These are phyloP conservation scores for Kodamaea suecica DNA, from an alignment of 1,139 yeast species.

Conservation along the genomic window DNA sequence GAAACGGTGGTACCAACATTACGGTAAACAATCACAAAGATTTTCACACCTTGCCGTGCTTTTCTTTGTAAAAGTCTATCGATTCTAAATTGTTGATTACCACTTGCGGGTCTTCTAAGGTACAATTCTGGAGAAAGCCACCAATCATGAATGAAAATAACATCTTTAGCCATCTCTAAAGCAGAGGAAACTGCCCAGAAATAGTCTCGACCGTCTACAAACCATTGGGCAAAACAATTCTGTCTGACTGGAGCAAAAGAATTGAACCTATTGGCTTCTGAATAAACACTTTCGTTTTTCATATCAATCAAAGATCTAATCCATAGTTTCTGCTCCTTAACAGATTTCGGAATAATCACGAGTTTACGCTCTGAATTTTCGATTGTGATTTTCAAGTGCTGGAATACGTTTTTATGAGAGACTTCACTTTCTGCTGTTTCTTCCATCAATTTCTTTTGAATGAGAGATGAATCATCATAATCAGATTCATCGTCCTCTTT, in stretches of 20 bases:
- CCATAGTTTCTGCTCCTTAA: slow-evolving; percentile 73
- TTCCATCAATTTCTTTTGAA: slow-evolving; percentile 25
- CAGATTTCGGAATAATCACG: slow-evolving; percentile 70
- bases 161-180: slow-evolving; percentile 89
- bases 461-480: slow-evolving; percentile 40
- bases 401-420: slow-evolving; percentile 29
- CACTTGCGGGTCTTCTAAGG: slow-evolving; percentile 89
- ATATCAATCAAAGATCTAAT: slow-evolving; percentile 66
- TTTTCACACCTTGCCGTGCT: slow-evolving; percentile 93
- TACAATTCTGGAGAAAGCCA: slow-evolving; percentile 96
- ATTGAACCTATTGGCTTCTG: slow-evolving; percentile 68
- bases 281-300: slow-evolving; percentile 70
- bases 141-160: slow-evolving; percentile 96
- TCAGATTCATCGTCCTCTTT: slow-evolving; percentile 45
- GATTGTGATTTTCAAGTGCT: slow-evolving; percentile 57
- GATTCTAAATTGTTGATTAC: slow-evolving; percentile 90
- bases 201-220: slow-evolving; percentile 95
- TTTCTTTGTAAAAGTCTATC: slow-evolving; percentile 85
- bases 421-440: slow-evolving; percentile 21
- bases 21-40: slow-evolving; percentile 89
- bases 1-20: slow-evolving; percentile 93
- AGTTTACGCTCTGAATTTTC: slow-evolving; percentile 78
- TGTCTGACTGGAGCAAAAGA: slow-evolving; percentile 91
- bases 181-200: slow-evolving; percentile 97
- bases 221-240: slow-evolving; percentile 90